Conservation (phyloP, 768 basidiomycete species). For the Serendipita sp. region DNA sequence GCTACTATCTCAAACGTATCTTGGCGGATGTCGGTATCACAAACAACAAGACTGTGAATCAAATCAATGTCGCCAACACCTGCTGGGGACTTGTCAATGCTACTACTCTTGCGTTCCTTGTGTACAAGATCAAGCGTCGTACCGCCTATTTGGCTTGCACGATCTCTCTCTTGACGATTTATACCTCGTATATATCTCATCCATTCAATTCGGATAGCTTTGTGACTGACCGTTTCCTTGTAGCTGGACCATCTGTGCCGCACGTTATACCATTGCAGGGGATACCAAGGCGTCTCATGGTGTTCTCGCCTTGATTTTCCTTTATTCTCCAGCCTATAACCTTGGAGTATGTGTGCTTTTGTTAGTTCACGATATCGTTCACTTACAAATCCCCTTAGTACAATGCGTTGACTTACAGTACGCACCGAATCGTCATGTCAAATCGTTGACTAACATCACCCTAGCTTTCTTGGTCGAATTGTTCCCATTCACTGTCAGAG, state of each 20-base stretch:
- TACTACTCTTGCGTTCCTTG: slow-evolving; percentile 33
- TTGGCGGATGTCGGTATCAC: slow-evolving; percentile 37
- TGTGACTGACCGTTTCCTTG: slow-evolving; percentile 10
- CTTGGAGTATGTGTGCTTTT: slow-evolving; percentile 20
- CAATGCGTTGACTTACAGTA: slow-evolving; percentile 43
- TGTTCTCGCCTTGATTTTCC: slow-evolving; percentile 42
- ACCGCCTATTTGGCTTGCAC: slow-evolving; percentile 37
- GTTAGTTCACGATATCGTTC: background rate
- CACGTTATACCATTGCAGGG: slow-evolving; percentile 24
- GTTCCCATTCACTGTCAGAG: slow-evolving; percentile 48
- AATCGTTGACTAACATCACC: background rate
- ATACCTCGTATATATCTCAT: slow-evolving; percentile 21
- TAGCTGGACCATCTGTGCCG: slow-evolving; percentile 27
- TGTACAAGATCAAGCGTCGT: slow-evolving; percentile 33
- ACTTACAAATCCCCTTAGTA: slow-evolving; percentile 16
- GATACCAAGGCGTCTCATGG: slow-evolving; percentile 35
- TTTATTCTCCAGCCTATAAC: slow-evolving; percentile 42
- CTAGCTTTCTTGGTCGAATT: slow-evolving; percentile 50
- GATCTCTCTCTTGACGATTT: slow-evolving; percentile 29
- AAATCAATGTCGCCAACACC: slow-evolving; percentile 40
- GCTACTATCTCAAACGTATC: slow-evolving; percentile 38
- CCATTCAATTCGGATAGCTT: background rate
- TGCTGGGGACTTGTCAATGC: slow-evolving; percentile 43
- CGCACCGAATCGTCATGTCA: slow-evolving; percentile 10
- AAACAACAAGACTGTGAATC: slow-evolving; percentile 35